A percentile compares a stretch with the other conserved stretches of the same genome.
Conservation (phyloP, 805 yeast species). For the Kuraishia ogatae region DNA sequence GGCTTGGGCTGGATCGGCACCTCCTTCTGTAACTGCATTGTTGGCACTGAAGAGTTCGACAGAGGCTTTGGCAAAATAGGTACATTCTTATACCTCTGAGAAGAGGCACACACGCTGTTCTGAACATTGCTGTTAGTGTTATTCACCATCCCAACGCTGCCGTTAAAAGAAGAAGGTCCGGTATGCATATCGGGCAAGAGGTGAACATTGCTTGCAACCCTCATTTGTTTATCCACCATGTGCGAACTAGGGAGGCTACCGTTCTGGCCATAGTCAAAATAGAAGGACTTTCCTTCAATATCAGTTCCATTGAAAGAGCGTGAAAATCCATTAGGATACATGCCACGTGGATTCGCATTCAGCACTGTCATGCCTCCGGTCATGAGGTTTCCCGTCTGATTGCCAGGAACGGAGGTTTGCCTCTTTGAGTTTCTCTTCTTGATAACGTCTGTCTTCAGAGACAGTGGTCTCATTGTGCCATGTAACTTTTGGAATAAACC, state of each 20-base stretch:
- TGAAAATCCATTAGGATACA: not conserved
- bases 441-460: conserved; percentile 48
- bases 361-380: not conserved
- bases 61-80: conserved; percentile 26
- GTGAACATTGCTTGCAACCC: not conserved
- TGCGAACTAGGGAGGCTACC: not conserved
- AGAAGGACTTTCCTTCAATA: not conserved
- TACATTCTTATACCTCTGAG: conserved; percentile 18
- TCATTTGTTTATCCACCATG: not conserved
- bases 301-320: not conserved
- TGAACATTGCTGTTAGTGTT: conserved; percentile 1
- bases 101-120: not conserved
- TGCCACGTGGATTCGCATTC: not conserved
- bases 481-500: conserved; percentile 53
- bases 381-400: not conserved
- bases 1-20: not conserved
- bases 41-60: not conserved
- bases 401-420: conserved; percentile 8
- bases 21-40: not conserved
- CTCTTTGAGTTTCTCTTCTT: conserved; percentile 45
- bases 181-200: not conserved
- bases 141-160: not conserved
- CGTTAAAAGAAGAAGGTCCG: not conserved
- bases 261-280: not conserved
- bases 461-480: conserved; percentile 53